Percentiles rank a stretch among this genome's conserved stretches.
phyloP scores from a whole-genome alignment of 1,139 yeast species.

The Debaryomyces udenii region DNA sequence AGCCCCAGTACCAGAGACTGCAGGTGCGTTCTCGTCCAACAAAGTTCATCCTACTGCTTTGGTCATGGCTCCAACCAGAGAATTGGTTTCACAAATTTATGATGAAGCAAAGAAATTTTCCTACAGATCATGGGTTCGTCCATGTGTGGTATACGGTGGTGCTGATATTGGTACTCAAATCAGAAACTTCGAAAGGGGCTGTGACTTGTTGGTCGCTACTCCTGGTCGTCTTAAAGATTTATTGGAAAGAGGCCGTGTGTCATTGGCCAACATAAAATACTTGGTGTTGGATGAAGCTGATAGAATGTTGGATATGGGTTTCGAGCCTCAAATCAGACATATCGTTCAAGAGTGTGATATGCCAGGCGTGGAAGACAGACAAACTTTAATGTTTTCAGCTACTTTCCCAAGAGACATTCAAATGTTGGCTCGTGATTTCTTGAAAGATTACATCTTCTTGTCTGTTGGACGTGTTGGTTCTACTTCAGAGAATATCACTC shows the following conservation, averaged over 20 bases:
- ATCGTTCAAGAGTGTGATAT: conserved; percentile 97
- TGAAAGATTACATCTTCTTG: conserved; percentile 91
- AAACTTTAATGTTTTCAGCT: conserved; percentile 97
- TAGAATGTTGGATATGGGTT: conserved; percentile 99
- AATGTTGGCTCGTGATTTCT: conserved; percentile 94
- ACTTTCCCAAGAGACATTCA: conserved; percentile 98
- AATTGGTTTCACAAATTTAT: conserved; percentile 92
- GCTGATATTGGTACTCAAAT: conserved; percentile 89
- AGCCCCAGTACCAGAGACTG: conserved; percentile 57
- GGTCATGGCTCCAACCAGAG: conserved; percentile 98
- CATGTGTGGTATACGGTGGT: conserved; percentile 98
- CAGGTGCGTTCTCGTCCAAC: conserved; percentile 63
- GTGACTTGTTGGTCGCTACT: conserved; percentile 95
- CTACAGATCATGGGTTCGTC: conserved; percentile 98
- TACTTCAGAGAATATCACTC: conserved; percentile 96
- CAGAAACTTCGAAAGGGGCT: conserved; percentile 88
- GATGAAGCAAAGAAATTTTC: conserved; percentile 96
- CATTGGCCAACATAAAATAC: conserved; percentile 86
- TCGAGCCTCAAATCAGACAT: conserved; percentile 98
- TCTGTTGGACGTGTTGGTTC: conserved; percentile 99
- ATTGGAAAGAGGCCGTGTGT: conserved; percentile 91
- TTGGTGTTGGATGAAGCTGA: conserved; percentile 98
- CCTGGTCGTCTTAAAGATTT: conserved; percentile 98
- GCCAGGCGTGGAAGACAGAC: conserved; percentile 91
- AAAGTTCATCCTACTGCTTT: conserved; percentile 94